phyloP scores from a whole-genome alignment of 2,329 filamentous ascomycete species.

The Talaromyces amestolkiae region DNA sequence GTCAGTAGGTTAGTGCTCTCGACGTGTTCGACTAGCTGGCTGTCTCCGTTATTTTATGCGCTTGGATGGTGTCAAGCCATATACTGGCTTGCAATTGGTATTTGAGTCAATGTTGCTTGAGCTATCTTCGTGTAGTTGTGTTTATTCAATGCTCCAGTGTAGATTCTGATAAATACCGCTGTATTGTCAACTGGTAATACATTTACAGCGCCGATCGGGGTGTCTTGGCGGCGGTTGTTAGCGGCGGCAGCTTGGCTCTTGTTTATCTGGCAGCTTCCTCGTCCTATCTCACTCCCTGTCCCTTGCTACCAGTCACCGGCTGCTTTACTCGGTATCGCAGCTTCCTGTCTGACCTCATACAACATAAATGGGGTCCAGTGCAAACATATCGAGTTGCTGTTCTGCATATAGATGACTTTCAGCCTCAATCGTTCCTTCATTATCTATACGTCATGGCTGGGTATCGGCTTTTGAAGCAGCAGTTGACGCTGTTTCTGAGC shows the following conservation, averaged over 20 bases:
- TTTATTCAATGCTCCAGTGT: background rate
- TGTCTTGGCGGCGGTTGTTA: constrained; percentile 4
- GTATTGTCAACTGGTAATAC: background rate
- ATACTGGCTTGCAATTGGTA: background rate
- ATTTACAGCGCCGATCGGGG: background rate
- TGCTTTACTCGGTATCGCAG: constrained; percentile 5
- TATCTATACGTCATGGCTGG: constrained; percentile 48
- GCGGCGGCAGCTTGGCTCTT: constrained; percentile 11
- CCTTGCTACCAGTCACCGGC: background rate
- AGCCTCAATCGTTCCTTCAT: constrained; percentile 29
- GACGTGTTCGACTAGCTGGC: background rate
- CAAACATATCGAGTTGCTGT: constrained; percentile 20
- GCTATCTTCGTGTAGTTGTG: background rate
- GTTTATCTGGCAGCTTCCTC: constrained; percentile 20
- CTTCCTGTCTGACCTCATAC: constrained; percentile 20
- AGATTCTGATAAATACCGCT: background rate
- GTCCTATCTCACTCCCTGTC: background rate
- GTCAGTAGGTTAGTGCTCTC: background rate
- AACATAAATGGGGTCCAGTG: constrained; percentile 34
- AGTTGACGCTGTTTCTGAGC: constrained; percentile 65
- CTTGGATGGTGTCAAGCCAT: background rate
- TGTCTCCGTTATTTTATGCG: background rate
- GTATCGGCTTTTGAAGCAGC: constrained; percentile 52
- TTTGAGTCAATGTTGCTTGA: background rate
- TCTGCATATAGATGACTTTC: constrained; percentile 29